These are phyloP conservation scores for Schwanniomyces yamadae DNA, from an alignment of 805 yeast species.

Conservation along the genomic window DNA sequence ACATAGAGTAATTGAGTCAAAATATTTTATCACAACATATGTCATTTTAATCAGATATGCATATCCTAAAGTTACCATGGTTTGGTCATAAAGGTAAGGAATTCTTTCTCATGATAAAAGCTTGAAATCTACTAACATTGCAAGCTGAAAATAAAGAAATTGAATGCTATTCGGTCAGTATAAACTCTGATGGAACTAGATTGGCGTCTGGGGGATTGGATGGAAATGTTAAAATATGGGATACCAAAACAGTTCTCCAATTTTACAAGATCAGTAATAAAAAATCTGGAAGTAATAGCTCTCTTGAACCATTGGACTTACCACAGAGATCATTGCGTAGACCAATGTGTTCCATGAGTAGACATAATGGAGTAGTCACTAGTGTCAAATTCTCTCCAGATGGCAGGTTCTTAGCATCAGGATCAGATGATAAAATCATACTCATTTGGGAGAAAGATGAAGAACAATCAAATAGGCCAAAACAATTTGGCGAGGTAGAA, in stretches of 20 bases:
- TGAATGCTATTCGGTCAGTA: slow-evolving; percentile 82
- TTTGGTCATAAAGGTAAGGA: slow-evolving; percentile 42
- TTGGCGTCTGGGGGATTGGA: slow-evolving; percentile 91
- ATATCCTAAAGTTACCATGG: slow-evolving; percentile 45
- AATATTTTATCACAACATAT: too few species aligned
- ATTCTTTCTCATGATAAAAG: neutral
- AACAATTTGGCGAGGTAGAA: slow-evolving; percentile 67
- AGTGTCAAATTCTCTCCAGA: slow-evolving; percentile 90
- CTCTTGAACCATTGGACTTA: slow-evolving; percentile 6
- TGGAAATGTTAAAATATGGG: slow-evolving; percentile 92
- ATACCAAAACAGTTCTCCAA: slow-evolving; percentile 51
- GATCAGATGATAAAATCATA: slow-evolving; percentile 91
- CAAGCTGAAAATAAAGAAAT: slow-evolving; percentile 73
- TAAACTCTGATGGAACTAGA: slow-evolving; percentile 78
- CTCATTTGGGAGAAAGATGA: slow-evolving; percentile 93
- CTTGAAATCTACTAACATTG: slow-evolving; percentile 19
- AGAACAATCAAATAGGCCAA: slow-evolving; percentile 49
- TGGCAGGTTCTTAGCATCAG: slow-evolving; percentile 88
- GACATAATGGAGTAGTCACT: slow-evolving; percentile 97
- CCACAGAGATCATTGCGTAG: slow-evolving; percentile 25
- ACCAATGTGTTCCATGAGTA: slow-evolving; percentile 86
- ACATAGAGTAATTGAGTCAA: too few species aligned
- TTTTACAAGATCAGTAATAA: slow-evolving; percentile 25
- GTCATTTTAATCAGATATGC: too few species aligned
- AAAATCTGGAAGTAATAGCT: neutral